Conservation (phyloP, 2,329 filamentous ascomycete species). For the Didymella keratinophila region DNA sequence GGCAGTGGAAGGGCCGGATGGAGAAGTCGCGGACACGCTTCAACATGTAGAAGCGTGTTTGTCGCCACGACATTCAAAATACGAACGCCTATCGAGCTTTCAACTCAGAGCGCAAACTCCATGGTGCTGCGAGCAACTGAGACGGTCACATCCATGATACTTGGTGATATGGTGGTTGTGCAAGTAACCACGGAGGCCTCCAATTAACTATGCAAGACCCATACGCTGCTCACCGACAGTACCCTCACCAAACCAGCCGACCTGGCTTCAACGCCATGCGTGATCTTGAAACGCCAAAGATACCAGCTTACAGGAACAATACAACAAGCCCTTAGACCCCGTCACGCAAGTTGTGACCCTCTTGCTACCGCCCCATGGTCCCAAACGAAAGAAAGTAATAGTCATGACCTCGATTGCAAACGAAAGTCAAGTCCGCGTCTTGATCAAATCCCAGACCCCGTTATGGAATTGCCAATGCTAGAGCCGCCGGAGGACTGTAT, state of each 20-base stretch:
- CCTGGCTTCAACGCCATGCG: conserved; percentile 4
- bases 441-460: neutral
- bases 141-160: too few relatives aligned
- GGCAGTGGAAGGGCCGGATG: conserved; percentile 96
- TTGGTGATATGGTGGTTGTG: neutral
- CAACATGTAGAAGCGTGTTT: conserved; percentile 68
- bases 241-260: conserved; percentile 4
- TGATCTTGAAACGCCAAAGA: conserved; percentile 14
- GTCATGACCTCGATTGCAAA: neutral
- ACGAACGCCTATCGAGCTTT: neutral
- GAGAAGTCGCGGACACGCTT: conserved; percentile 95
- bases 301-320: conserved; percentile 3
- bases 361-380: neutral
- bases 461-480: neutral
- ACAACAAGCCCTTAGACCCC: neutral
- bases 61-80: neutral
- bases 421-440: neutral
- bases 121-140: too few relatives aligned
- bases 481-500: neutral
- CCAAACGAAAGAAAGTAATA: neutral
- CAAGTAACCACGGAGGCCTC: neutral
- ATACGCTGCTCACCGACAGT: conserved; percentile 4
- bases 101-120: neutral
- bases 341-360: neutral
- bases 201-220: conserved; percentile 6